Conservation (phyloP, 805 yeast species). For the Starmerella gropengiesseri region DNA sequence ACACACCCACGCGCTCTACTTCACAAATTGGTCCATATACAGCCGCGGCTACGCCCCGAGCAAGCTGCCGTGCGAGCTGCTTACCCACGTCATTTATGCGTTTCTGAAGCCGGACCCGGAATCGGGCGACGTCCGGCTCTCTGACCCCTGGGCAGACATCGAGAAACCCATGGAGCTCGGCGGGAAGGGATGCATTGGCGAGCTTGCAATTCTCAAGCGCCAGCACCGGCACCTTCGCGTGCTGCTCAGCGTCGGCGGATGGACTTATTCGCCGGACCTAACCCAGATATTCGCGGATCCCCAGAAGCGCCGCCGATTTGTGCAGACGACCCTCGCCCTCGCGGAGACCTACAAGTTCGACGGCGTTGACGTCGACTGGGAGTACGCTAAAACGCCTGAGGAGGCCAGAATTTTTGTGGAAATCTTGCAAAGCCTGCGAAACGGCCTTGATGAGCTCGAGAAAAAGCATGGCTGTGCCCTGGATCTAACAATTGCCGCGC, state of each 20-base stretch:
- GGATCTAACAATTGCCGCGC: slow-evolving; percentile 62
- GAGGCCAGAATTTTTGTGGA: slow-evolving; percentile 39
- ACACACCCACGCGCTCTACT: slow-evolving; percentile 19
- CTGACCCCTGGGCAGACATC: slow-evolving; percentile 60
- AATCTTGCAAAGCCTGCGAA: slow-evolving; percentile 36
- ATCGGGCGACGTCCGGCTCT: slow-evolving; percentile 43
- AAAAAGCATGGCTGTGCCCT: slow-evolving; percentile 27
- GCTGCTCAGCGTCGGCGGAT: slow-evolving; percentile 78
- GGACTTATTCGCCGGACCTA: slow-evolving; percentile 44
- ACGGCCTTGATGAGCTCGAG: slow-evolving; percentile 33
- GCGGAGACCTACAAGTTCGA: slow-evolving; percentile 58
- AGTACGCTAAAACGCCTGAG: slow-evolving; percentile 48
- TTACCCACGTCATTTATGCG: slow-evolving; percentile 69
- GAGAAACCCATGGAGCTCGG: slow-evolving; percentile 27
- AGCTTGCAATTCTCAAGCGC: slow-evolving; percentile 34
- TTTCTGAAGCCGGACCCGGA: slow-evolving; percentile 50
- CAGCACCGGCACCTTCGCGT: slow-evolving; percentile 38
- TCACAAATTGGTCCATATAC: slow-evolving; percentile 55
- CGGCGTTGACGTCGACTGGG: slow-evolving; percentile 94
- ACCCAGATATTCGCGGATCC: slow-evolving; percentile 35
- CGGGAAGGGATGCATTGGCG: slow-evolving; percentile 41
- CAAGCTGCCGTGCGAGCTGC: slow-evolving; percentile 45
- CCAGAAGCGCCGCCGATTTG: slow-evolving; percentile 37
- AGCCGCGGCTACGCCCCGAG: slow-evolving; percentile 46
- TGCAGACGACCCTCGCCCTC: slow-evolving; percentile 37